Evolutionary conservation across 2,329 filamentous ascomycete species (phyloP), one percentile per base, ranked within the genome.

Genomic region (Helotiales sp.): DNA sequence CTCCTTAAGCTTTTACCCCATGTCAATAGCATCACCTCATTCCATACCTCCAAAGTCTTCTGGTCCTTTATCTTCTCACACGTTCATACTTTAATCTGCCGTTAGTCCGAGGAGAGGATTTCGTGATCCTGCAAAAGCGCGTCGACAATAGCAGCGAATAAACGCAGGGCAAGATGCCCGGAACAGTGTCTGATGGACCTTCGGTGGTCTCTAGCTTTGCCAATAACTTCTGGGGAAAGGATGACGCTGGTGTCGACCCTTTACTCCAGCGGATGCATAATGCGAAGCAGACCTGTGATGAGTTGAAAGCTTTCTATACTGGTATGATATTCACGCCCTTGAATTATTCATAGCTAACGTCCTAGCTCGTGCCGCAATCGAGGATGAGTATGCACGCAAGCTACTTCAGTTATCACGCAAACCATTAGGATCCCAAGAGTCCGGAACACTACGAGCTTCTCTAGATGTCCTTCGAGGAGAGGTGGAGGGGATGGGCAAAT

Each of bases 191-290:
- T 34, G 70, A 73, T 58, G 68, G 67, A 31, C 72, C 71, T n/a
- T 67, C 71, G 38, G 71, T 73, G 29, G 62, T 71, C 30, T 61
- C 75, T 61, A 75, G 72, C 62, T 75, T 99, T 78, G 93, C 95
- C 70, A 99, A 99, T 79, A 99, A 99, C 74, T 99, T 99, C 76
- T 99, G 95, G 95, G 95, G 95, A 63, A 98, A 96, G 80, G 93
- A 98, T 74, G 95, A 99, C 80, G 95, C 93, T 52, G 96, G 95
- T 72, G 93, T 99, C 70, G 82, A 82, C 46, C 96, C 95, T 58
- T 84, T 99, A 70, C 82, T 99, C 29, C 91, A 93, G 73, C 93
- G 95, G 70, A 96, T 99, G 91, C 88, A 91, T 71, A 88, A 87
- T 74, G 91, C 95, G 49, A 99, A 99, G 79, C 86, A 89, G 69